These are phyloP conservation scores for Rhizopus delemar DNA, from an alignment of 371 early-diverging fungal species.

Conservation along the genomic window DNA sequence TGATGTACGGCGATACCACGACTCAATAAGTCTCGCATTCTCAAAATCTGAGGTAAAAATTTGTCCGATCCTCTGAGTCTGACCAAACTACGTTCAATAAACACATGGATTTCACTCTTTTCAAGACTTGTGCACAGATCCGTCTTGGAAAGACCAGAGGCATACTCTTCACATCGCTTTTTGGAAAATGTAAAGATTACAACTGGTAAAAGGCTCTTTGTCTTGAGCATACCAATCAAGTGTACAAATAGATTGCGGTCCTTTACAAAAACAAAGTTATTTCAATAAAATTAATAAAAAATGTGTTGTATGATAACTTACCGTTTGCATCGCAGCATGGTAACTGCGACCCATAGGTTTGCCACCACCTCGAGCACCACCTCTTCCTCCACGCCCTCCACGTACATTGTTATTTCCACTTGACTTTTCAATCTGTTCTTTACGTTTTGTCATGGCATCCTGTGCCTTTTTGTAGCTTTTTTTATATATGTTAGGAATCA, in stretches of 20 bases:
- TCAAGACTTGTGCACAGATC: constrained; percentile 77
- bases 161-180: constrained; percentile 96
- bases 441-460: constrained; percentile 58
- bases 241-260: constrained; percentile 82
- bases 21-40: constrained; percentile 80
- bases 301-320: constrained; percentile 6
- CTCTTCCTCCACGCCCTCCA: constrained; percentile 51
- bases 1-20: constrained; percentile 99
- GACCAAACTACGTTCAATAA: constrained; percentile 78
- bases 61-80: constrained; percentile 81
- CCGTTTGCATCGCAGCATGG: constrained; percentile 43
- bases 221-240: constrained; percentile 75
- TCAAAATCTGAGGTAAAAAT: constrained; percentile 89
- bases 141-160: constrained; percentile 72
- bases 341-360: constrained; percentile 45
- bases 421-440: constrained; percentile 46
- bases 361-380: constrained; percentile 55
- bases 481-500: not conserved
- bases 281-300: not conserved
- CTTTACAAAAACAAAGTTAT: constrained; percentile 27
- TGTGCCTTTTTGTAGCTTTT: constrained; percentile 69
- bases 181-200: constrained; percentile 98
- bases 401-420: constrained; percentile 37
- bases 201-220: constrained; percentile 83
- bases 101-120: constrained; percentile 86